Percentiles rank a stretch among this genome's conserved stretches.
phyloP scores from a whole-genome alignment of 2,329 filamentous ascomycete genomes.

The Xylariaceae sp. region DNA sequence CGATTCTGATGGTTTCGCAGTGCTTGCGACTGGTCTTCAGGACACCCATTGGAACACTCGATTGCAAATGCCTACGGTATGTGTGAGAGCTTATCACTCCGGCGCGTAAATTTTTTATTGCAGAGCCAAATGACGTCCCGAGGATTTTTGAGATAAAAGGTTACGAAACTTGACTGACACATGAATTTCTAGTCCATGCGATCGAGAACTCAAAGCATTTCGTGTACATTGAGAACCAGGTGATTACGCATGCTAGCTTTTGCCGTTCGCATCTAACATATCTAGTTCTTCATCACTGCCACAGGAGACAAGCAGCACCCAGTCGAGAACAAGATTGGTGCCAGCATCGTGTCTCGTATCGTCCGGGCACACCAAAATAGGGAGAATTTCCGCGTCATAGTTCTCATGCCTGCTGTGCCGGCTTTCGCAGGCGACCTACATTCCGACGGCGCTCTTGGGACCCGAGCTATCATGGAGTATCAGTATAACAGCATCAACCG shows the following conservation, averaged over 20 bases:
- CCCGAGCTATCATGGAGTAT: slow-evolving; percentile 83
- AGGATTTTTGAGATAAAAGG: no score
- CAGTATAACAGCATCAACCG: slow-evolving; percentile 78
- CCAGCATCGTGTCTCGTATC: slow-evolving; percentile 74
- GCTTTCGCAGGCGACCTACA: slow-evolving; percentile 79
- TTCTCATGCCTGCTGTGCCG: slow-evolving; percentile 75
- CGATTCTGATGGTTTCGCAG: slow-evolving; percentile 27
- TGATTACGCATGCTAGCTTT: slow-evolving; percentile 17
- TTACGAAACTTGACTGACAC: no score
- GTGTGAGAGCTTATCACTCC: no score
- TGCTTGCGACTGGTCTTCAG: slow-evolving; percentile 49
- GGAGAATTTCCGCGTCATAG: slow-evolving; percentile 69
- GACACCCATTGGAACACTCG: slow-evolving; percentile 61
- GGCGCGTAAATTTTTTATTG: no score
- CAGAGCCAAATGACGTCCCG: no score
- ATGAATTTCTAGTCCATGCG: slow-evolving; percentile 42
- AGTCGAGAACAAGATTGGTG: slow-evolving; percentile 73
- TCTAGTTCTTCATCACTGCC: slow-evolving; percentile 79
- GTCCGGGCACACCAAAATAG: slow-evolving; percentile 62
- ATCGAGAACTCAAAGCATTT: slow-evolving; percentile 68
- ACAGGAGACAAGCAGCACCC: slow-evolving; percentile 67
- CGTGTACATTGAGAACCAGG: slow-evolving; percentile 75
- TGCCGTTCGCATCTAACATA: slow-evolving; percentile 5
- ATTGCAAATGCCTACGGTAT: slow-evolving; percentile 75
- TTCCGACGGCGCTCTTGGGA: slow-evolving; percentile 67